Conservation (phyloP, 176 grass and related monocot genomes). For the Musa itinerans region DNA sequence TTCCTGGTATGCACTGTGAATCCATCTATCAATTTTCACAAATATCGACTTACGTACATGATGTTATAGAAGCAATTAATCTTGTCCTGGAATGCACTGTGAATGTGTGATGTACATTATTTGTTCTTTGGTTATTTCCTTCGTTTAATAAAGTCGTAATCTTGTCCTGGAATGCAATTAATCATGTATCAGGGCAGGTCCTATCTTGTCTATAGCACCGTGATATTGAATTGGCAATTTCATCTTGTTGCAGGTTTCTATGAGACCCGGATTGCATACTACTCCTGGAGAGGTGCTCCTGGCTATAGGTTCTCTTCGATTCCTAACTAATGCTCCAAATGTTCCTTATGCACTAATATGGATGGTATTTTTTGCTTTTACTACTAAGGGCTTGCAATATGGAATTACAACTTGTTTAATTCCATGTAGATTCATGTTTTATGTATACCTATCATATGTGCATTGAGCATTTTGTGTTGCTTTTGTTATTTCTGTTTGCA, state of each 20-base stretch:
- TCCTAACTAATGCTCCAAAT: conserved; percentile 46
- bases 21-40: background rate
- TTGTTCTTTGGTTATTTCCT: background rate
- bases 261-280: conserved; percentile 89
- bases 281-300: conserved; percentile 87
- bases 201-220: background rate
- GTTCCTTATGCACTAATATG: too few species aligned
- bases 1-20: conserved; percentile 59
- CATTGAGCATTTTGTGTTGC: too few species aligned
- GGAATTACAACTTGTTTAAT: too few species aligned
- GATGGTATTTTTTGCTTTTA: too few species aligned
- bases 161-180: too few species aligned
- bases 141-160: too few species aligned
- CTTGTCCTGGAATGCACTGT: too few species aligned
- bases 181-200: background rate
- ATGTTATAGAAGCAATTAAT: background rate
- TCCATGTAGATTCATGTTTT: too few species aligned
- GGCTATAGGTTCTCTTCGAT: conserved; percentile 77
- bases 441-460: too few species aligned
- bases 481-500: too few species aligned
- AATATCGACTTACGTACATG: background rate
- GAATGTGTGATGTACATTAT: background rate
- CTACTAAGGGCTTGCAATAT: too few species aligned
- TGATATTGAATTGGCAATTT: background rate
- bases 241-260: conserved; percentile 53